A percentile compares a stretch with the other conserved stretches of the same genome.
Conservation (phyloP, 2,329 filamentous ascomycete genomes). For the Fusarium sp. region DNA sequence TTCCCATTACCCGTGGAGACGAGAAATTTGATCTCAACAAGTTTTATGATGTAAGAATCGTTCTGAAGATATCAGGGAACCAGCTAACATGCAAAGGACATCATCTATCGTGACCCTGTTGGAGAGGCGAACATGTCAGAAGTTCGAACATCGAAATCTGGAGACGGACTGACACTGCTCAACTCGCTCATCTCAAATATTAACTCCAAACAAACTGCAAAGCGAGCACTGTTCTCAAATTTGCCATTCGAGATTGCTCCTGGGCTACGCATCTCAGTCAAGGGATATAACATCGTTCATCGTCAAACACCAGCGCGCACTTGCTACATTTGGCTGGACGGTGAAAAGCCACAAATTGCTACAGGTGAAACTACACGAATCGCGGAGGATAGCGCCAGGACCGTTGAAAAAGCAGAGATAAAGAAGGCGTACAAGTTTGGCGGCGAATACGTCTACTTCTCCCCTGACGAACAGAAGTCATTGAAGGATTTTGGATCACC, state of each 20-base stretch:
- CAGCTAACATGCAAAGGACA: slow-evolving; percentile 68
- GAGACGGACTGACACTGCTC: slow-evolving; percentile 82
- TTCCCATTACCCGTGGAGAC: slow-evolving; percentile 81
- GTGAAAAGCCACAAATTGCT: slow-evolving; percentile 86
- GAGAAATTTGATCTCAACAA: slow-evolving; percentile 82
- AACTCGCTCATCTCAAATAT: slow-evolving; percentile 87
- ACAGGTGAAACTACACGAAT: slow-evolving; percentile 78
- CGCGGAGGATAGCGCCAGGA: slow-evolving; percentile 80
- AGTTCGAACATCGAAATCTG: slow-evolving; percentile 73
- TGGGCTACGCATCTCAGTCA: slow-evolving; percentile 86
- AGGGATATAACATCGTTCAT: slow-evolving; percentile 91
- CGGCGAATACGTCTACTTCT: slow-evolving; percentile 88
- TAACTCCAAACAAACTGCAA: slow-evolving; percentile 88
- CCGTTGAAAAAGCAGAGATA: slow-evolving; percentile 83
- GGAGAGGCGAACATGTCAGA: slow-evolving; percentile 70
- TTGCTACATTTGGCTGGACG: slow-evolving; percentile 88
- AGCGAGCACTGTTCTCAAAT: slow-evolving; percentile 86
- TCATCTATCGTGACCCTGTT: slow-evolving; percentile 83
- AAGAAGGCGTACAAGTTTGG: slow-evolving; percentile 97
- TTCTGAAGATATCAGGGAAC: background rate
- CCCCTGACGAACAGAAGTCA: slow-evolving; percentile 81
- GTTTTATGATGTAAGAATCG: slow-evolving; percentile 83
- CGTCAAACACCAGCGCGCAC: slow-evolving; percentile 83
- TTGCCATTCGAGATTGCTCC: slow-evolving; percentile 90
- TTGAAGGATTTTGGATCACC: slow-evolving; percentile 85